Evolutionary conservation across 192 early-diverging fungal species (phyloP).

Genomic region (Radiomyces spectabilis): DNA sequence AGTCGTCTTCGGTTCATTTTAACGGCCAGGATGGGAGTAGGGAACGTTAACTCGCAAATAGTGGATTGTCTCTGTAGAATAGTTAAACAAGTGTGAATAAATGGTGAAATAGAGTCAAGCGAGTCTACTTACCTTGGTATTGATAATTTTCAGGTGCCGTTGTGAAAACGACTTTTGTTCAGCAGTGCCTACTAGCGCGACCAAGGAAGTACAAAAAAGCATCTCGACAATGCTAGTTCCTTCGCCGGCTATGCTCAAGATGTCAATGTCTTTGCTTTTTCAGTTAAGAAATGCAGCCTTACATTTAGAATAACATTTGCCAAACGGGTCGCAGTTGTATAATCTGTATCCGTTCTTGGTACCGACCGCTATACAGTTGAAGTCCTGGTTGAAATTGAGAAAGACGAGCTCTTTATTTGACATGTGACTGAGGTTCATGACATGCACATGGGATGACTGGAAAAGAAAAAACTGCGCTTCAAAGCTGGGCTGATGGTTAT

Average conservation of each 20-base stretch:
- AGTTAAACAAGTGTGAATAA: neutral
- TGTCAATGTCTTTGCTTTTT: neutral
- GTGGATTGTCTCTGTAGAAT: conserved; percentile 72
- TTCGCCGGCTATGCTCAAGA: conserved; percentile 62
- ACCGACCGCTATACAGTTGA: conserved; percentile 83
- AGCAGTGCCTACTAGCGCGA: conserved; percentile 90
- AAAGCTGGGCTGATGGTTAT: no score
- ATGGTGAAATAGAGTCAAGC: no score
- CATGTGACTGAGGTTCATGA: no score
- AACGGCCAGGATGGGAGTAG: conserved; percentile 84
- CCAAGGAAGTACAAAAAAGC: conserved; percentile 91
- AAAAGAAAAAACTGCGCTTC: neutral
- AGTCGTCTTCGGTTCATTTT: conserved; percentile 92
- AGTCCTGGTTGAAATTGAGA: conserved; percentile 82
- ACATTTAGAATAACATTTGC: conserved; percentile 84
- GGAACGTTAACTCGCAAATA: conserved; percentile 94
- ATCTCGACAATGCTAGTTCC: conserved; percentile 93
- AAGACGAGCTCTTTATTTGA: conserved; percentile 64
- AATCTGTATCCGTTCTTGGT: conserved; percentile 82
- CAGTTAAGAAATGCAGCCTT: conserved; percentile 7
- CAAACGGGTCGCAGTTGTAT: conserved; percentile 96
- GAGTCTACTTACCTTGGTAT: conserved; percentile 73
- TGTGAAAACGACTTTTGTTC: conserved; percentile 82
- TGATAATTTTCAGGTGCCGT: conserved; percentile 83
- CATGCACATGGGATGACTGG: neutral